Percentiles rank a stretch among this genome's conserved stretches.
Conservation (phyloP, 1,139 yeast species). For the Blastobotrys elegans region DNA sequence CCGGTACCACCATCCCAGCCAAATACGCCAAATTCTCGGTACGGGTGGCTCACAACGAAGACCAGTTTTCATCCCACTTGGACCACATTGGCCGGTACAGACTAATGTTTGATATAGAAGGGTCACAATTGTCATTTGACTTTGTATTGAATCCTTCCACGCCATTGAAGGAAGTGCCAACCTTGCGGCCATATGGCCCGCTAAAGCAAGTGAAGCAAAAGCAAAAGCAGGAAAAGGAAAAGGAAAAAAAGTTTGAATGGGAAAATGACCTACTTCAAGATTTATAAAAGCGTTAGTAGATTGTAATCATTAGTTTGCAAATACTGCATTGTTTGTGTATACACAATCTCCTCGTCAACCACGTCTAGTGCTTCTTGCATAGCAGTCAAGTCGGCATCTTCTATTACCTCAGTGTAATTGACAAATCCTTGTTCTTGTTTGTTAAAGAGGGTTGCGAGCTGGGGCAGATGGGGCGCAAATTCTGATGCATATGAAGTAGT, state of each 20-base stretch:
- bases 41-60: constrained; percentile 6
- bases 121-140: constrained; percentile 1
- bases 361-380: constrained; percentile 6
- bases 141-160: constrained; percentile 1
- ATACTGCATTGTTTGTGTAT: not conserved
- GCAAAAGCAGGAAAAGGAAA: constrained; percentile 9
- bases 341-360: not conserved
- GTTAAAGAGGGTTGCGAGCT: not conserved
- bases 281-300: constrained; percentile 1
- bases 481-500: not conserved
- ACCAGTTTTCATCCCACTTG: not conserved
- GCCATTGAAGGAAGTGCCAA: constrained; percentile 8
- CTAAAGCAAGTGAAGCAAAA: not conserved
- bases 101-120: constrained; percentile 7
- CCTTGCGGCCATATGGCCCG: constrained; percentile 12
- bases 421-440: not conserved
- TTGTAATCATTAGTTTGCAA: not conserved
- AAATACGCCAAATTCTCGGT: constrained; percentile 13
- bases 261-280: constrained; percentile 23
- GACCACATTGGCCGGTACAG: constrained; percentile 15
- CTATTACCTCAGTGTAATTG: not conserved
- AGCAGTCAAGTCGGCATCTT: constrained; percentile 8
- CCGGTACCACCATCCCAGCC: constrained; percentile 19
- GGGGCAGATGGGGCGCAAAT: not conserved
- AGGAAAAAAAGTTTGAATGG: constrained; percentile 27